A percentile compares a stretch with the other conserved stretches of the same genome.
These are phyloP conservation scores for Arctostaphylos glauca DNA, from an alignment of 148 eudicot genomes.

Conservation along the genomic window DNA sequence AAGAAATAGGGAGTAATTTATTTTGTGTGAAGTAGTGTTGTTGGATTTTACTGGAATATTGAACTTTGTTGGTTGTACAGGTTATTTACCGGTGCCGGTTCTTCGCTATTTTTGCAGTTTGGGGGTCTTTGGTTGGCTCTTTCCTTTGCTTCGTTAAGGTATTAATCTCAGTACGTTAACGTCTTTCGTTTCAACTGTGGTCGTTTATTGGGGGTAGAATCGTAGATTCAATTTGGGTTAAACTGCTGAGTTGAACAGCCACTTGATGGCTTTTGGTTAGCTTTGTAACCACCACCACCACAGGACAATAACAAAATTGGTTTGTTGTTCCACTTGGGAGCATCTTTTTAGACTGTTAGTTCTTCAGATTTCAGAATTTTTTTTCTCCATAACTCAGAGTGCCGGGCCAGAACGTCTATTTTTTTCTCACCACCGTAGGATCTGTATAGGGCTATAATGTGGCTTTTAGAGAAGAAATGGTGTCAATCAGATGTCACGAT, in stretches of 20 bases:
- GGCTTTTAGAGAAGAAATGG: neutral
- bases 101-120: conserved; percentile 72
- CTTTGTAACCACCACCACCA: neutral
- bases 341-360: too few species aligned
- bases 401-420: too few species aligned
- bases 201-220: neutral
- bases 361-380: too few species aligned
- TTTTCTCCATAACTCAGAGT: too few species aligned
- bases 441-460: neutral
- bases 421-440: neutral
- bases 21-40: neutral
- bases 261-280: neutral
- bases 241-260: neutral
- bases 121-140: conserved; percentile 75
- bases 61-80: conserved; percentile 34
- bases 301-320: neutral
- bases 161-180: neutral
- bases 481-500: neutral
- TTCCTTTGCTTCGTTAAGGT: conserved; percentile 82
- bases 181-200: neutral
- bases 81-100: conserved; percentile 67
- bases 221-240: neutral
- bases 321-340: neutral
- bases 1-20: neutral
- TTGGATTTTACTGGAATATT: neutral